Conservation (phyloP, 108 stramenopile species). For the Schizochytrium sp. region DNA sequence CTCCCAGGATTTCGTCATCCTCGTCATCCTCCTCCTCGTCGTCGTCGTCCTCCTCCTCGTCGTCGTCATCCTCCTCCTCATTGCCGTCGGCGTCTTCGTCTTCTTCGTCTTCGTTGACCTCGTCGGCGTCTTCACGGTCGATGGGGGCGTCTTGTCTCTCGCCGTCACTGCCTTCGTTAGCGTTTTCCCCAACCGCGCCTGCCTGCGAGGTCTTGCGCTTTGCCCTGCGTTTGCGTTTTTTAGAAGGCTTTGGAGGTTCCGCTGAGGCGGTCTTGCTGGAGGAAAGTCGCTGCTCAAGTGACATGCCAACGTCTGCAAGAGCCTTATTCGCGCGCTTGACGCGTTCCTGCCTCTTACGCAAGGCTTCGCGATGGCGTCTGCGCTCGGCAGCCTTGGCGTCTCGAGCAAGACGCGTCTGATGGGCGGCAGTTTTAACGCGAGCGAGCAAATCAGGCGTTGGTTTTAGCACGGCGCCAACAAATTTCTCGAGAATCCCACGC, state of each 20-base stretch:
- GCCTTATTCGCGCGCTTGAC: neutral
- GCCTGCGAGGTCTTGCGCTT: no score
- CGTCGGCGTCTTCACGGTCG: neutral
- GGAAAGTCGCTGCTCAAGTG: neutral
- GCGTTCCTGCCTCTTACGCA: neutral
- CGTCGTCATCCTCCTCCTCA: neutral
- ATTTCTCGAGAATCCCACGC: neutral
- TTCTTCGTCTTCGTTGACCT: neutral
- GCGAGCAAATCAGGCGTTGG: neutral
- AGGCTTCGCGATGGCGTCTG: neutral
- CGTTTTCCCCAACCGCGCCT: no score
- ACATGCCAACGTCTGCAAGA: neutral
- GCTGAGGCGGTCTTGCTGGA: no score
- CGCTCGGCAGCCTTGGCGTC: neutral
- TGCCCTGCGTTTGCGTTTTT: neutral
- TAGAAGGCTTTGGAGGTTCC: neutral
- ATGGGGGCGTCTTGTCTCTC: no score
- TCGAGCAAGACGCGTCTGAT: neutral
- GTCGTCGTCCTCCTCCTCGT: neutral
- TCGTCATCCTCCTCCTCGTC: neutral
- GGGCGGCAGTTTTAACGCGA: neutral
- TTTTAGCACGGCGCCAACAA: neutral
- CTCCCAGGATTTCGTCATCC: neutral
- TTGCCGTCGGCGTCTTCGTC: neutral
- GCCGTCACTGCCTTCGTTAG: no score